phyloP scores from a whole-genome alignment of 2,329 filamentous ascomycete genomes.

The Calonectria fujianensis region DNA sequence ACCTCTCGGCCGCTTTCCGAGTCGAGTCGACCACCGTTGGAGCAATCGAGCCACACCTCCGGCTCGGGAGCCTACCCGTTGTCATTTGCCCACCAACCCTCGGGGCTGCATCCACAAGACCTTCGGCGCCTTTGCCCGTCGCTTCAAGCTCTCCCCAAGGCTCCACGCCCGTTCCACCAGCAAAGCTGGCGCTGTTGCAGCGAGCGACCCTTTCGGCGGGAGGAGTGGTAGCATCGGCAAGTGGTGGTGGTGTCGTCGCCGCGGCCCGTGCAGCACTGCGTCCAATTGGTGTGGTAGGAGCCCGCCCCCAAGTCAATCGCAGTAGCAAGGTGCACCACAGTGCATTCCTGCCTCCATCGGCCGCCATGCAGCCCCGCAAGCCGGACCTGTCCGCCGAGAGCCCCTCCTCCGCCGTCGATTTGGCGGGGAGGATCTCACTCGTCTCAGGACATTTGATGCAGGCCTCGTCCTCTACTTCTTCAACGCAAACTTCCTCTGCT shows the following conservation, averaged over 20 bases:
- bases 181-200: slow-evolving; percentile 50
- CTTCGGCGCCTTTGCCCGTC: slow-evolving; percentile 29
- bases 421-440: slow-evolving; percentile 57
- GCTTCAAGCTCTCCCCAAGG: slow-evolving; percentile 1
- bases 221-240: slow-evolving; percentile 29
- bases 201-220: slow-evolving; percentile 35
- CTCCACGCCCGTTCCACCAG: slow-evolving; percentile 26
- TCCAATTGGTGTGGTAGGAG: slow-evolving; percentile 42
- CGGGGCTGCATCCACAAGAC: slow-evolving; percentile 17
- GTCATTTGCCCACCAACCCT: slow-evolving; percentile 11
- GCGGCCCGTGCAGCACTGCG: slow-evolving; percentile 38
- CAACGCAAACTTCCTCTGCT: slow-evolving; percentile 42
- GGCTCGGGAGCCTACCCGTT: slow-evolving; percentile 50
- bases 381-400: slow-evolving; percentile 54
- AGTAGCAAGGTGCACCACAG: slow-evolving; percentile 30
- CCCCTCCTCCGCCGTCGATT: slow-evolving; percentile 56
- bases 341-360: slow-evolving; percentile 54
- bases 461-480: slow-evolving; percentile 43
- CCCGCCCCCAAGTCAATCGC: slow-evolving; percentile 32
- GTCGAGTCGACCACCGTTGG: slow-evolving; percentile 35
- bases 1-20: slow-evolving; percentile 39
- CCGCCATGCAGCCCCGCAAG: slow-evolving; percentile 56
- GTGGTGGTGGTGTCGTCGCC: slow-evolving; percentile 36
- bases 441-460: slow-evolving; percentile 53
- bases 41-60: slow-evolving; percentile 31